Base-by-base conservation (phyloP, 805 yeast species). In the Pichia pseudocactophila region DNA sequence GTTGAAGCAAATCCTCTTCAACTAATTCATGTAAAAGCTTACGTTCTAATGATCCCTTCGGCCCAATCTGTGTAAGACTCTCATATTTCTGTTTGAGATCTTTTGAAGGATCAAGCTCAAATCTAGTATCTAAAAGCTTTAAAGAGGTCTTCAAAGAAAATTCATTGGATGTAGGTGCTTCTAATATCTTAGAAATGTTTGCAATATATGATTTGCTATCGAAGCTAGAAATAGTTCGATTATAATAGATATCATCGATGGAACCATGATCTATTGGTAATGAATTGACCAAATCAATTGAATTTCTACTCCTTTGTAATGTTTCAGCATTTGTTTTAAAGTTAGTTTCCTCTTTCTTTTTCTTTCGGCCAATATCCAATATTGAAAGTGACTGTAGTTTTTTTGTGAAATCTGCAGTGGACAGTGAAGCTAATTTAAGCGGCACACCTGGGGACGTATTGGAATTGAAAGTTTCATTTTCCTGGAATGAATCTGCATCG, bases 1-100 rank as follows among this genome's bases (percentile, higher is more conserved):
- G 75, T 41, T 69, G 71, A 32, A 82, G 59, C 26, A 82, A 55
- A 42, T 80, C 84, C 25, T 65, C 63, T 52, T 82, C 89, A 17
- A 82, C 64, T 33, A 70, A 75, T 34, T 78, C 75, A 42, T 80
- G 65, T 39, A 83, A 62, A 31, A 74, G 68, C 53, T 80, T 72
- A 49, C 94, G 67, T 2, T 78, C 64, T 30, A 80, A 64, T 2
- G 79, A 71, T 0, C 90, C 90, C 11, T 38, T 4, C 11, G 39
- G 40, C 11, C 46, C 53, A 7, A 42, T 42, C 3, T 43, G 25
- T 4, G 74, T 66, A 35, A 74, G 51, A 15, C 61, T 56, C 10
- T 54, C 18, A 12, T 41, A 54, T 20, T n/a, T 37, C 50, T 52
- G 10, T 40, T 41, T 7, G 31, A 30, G 19, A 31, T 38, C 38